Conservation (phyloP, 2,329 filamentous ascomycete species). For the Fusarium dimerum region DNA sequence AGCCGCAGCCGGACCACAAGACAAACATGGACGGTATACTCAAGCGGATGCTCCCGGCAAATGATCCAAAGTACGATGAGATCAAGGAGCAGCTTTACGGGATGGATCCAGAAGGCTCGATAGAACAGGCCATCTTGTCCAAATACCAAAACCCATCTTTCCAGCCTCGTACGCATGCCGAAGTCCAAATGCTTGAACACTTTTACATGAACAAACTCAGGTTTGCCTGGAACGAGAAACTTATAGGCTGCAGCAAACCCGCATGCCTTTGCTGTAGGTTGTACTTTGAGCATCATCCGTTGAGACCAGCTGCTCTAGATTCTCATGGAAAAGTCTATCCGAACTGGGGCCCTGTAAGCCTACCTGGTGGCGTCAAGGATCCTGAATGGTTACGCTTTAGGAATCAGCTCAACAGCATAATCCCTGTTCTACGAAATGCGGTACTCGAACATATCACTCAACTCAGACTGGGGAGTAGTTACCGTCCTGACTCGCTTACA, state of each 20-base stretch:
- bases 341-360: neutral
- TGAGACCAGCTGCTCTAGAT: neutral
- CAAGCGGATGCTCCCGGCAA: neutral
- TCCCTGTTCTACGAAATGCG: neutral
- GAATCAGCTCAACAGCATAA: neutral
- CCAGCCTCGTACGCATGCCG: constrained; percentile 37
- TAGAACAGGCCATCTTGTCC: neutral
- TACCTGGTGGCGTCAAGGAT: neutral
- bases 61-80: neutral
- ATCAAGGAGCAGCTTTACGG: neutral
- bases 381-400: neutral
- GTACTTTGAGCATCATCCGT: constrained; percentile 41
- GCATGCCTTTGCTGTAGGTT: constrained; percentile 49
- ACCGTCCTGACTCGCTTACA: neutral
- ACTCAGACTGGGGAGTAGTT: neutral
- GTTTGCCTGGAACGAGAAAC: constrained; percentile 41
- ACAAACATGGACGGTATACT: neutral
- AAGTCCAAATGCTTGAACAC: constrained; percentile 47
- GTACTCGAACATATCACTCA: neutral
- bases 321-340: neutral
- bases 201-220: constrained; percentile 35
- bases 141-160: neutral
- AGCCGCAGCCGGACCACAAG: neutral
- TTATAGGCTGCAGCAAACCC: constrained; percentile 50
- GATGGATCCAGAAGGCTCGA: neutral